A percentile compares a stretch with the other conserved stretches of the same genome.
Evolutionary conservation across 345 rosid genomes (phyloP).

Genomic region (Gossypium australe): DNA sequence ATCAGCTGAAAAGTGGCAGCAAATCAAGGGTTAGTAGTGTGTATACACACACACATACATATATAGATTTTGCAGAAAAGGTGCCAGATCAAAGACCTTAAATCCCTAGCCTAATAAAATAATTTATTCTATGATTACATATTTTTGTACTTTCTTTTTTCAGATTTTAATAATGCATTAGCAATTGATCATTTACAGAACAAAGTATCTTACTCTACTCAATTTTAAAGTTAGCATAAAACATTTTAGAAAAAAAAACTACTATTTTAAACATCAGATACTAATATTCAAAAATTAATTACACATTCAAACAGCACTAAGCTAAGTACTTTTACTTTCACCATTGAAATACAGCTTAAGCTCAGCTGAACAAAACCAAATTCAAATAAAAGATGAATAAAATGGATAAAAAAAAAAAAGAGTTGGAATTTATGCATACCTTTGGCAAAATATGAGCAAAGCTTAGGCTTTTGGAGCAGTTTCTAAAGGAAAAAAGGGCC

Average conservation of each 20-base stretch:
- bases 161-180: not conserved
- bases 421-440: not conserved
- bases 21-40: not conserved
- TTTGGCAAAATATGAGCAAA: not conserved
- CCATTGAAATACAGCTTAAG: not conserved
- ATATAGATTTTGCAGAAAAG: not conserved
- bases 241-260: not conserved
- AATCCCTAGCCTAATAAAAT: not conserved
- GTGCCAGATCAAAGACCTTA: not conserved
- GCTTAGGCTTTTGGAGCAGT: not conserved
- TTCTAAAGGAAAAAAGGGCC: not conserved
- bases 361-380: not conserved
- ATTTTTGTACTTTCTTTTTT: not conserved
- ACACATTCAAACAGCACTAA: not conserved
- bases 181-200: not conserved
- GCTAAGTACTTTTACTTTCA: not conserved
- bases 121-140: not conserved
- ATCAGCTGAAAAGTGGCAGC: slow-evolving; percentile 4
- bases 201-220: not conserved
- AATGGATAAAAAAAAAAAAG: not conserved
- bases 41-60: too few species aligned
- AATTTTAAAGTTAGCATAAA: not conserved
- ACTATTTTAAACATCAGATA: not conserved
- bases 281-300: not conserved
- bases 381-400: not conserved